These are phyloP conservation scores for Neophaeococcomyces aloes DNA, from an alignment of 2,329 filamentous ascomycete species.

Conservation along the genomic window DNA sequence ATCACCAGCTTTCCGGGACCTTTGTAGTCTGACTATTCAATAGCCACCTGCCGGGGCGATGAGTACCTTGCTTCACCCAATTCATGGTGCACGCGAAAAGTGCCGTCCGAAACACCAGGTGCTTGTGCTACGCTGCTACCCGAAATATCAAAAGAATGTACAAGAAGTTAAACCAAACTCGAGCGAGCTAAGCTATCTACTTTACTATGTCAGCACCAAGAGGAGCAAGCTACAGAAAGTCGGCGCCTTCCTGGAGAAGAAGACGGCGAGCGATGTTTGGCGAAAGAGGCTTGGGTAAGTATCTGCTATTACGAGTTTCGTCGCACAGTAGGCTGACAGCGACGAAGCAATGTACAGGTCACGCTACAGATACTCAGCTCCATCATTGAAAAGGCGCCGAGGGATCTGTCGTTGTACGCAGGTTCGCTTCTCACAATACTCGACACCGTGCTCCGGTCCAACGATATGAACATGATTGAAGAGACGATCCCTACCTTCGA, in stretches of 20 bases:
- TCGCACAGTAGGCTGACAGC: slow-evolving; percentile 6
- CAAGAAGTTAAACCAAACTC: slow-evolving; percentile 92
- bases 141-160: slow-evolving; percentile 78
- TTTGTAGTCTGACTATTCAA: too few species aligned
- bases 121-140: slow-evolving; percentile 91
- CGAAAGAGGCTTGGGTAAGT: slow-evolving; percentile 72
- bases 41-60: slow-evolving; percentile 8
- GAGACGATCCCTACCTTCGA: slow-evolving; percentile 79
- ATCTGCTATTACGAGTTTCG: neutral
- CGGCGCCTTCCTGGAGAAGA: slow-evolving; percentile 85
- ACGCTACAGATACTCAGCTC: slow-evolving; percentile 86
- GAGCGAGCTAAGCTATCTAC: slow-evolving; percentile 89
- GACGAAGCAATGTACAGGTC: slow-evolving; percentile 72
- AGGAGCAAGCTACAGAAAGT: slow-evolving; percentile 95
- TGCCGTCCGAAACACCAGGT: slow-evolving; percentile 93
- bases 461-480: slow-evolving; percentile 86
- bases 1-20: neutral
- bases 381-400: slow-evolving; percentile 83
- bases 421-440: slow-evolving; percentile 75
- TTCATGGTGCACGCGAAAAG: slow-evolving; percentile 50
- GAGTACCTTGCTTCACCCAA: slow-evolving; percentile 26
- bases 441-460: slow-evolving; percentile 68
- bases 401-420: slow-evolving; percentile 82
- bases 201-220: slow-evolving; percentile 92
- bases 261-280: slow-evolving; percentile 84